phyloP scores from a whole-genome alignment of 2,329 filamentous ascomycete species.

The Aspergillus piperis region DNA sequence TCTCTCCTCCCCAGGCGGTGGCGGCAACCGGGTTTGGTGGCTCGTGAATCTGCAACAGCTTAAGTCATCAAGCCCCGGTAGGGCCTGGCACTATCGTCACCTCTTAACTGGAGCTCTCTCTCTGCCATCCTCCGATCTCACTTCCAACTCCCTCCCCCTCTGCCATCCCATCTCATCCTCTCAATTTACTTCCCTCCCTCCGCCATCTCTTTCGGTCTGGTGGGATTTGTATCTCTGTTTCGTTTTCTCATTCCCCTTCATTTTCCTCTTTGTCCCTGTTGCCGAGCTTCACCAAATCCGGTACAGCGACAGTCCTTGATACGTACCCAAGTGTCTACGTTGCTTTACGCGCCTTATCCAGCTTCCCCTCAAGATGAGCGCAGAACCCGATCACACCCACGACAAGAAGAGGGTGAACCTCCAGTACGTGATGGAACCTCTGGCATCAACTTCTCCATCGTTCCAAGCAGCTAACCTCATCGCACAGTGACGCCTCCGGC shows the following conservation, averaged over 20 bases:
- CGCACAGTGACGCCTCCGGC: slow-evolving; percentile 78
- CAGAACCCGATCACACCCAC: slow-evolving; percentile 62
- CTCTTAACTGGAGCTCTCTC: slow-evolving; percentile 38
- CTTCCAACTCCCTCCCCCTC: slow-evolving; percentile 20
- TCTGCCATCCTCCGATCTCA: slow-evolving; percentile 32
- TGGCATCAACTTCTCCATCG: slow-evolving; percentile 15
- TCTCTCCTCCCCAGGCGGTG: slow-evolving; percentile 33
- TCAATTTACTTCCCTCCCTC: slow-evolving; percentile 13
- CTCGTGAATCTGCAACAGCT: slow-evolving; percentile 21
- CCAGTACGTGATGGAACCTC: slow-evolving; percentile 60
- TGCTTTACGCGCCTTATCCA: slow-evolving; percentile 31
- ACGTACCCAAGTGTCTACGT: slow-evolving; percentile 23
- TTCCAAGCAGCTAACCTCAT: slow-evolving; percentile 42
- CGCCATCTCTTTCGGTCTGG: slow-evolving; percentile 19
- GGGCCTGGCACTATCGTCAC: slow-evolving; percentile 38
- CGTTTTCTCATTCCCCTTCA: slow-evolving; percentile 9
- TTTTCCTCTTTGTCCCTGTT: slow-evolving; percentile 18
- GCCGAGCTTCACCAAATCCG: slow-evolving; percentile 20
- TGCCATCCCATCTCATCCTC: slow-evolving; percentile 13
- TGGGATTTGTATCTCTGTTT: slow-evolving; percentile 14
- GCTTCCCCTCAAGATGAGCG: slow-evolving; percentile 63
- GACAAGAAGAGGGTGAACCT: slow-evolving; percentile 83
- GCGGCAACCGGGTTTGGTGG: slow-evolving; percentile 17
- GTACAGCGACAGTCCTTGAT: slow-evolving; percentile 20
- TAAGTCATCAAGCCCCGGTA: slow-evolving; percentile 32